Evolutionary conservation across 306 rosid genomes (phyloP), one percentile per base, ranked within the genome.

Genomic region (Quercus aquifolioides): DNA sequence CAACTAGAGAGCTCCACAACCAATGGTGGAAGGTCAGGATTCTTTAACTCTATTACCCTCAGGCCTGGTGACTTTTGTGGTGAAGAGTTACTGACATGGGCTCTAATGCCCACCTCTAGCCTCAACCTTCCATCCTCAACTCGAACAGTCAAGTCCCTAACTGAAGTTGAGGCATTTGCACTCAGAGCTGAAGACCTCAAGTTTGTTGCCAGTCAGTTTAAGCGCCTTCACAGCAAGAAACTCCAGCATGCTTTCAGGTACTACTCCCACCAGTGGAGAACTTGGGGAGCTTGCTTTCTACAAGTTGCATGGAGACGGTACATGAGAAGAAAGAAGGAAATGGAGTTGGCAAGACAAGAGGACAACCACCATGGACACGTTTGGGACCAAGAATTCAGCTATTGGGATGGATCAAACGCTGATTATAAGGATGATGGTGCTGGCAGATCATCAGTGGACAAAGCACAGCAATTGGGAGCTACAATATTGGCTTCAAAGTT

Each of bases 21-120:
- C 1, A 86, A 92, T 52, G 98, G 96, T 19, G 98, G 98, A 9
- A 88, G 98, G 69, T 73, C 90, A 55, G 97, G 98, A 5, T 95
- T 90, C 86, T 95, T 76, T 90, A 95, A 89, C 85, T 86, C 92
- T 5, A 95, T 90, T 20, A 88, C 88, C 55, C 89, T 95, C 1
- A 74, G 87, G 41, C 83, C 94, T 0, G 97, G 98, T 2, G 97
- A 95, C 55, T 95, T 95, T 33, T 95, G 98, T 55, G 98, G 98
- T 0, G 98, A 95, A 80, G 97, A 95, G 80, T 81, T 92, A 82
- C 85, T 95, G 33, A 90, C 99, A 25, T 92, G 97, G 99, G 99
- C 98, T 30, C 73, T 91, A 52, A 79, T 86, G 83, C 69, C 89
- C 17, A 5, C 84, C 4, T 84, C 96, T 5, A 91, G 78, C 71